Evolutionary conservation across 2,329 filamentous ascomycete genomes (phyloP).

Genomic region (Alternaria sp.): DNA sequence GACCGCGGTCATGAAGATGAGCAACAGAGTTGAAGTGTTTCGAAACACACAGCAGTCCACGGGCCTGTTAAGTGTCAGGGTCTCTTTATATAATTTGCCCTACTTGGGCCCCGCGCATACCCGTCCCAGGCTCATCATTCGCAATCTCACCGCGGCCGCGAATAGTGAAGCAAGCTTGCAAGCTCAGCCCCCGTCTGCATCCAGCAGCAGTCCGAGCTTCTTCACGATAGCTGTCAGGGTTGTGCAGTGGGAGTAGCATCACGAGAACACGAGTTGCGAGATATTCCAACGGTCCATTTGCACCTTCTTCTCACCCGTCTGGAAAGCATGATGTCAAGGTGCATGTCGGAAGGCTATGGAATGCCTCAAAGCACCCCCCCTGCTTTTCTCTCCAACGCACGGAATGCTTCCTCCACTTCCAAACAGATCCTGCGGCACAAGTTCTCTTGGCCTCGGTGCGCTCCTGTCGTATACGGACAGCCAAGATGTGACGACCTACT

Average conservation of each 20-base stretch:
- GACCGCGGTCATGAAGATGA: conserved; percentile 13
- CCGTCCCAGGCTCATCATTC: conserved; percentile 21
- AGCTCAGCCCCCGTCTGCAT: conserved; percentile 23
- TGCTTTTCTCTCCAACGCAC: neutral
- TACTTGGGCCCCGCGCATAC: conserved; percentile 19
- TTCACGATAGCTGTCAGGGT: conserved; percentile 9
- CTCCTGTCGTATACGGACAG: conserved; percentile 14
- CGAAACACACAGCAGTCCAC: conserved; percentile 14
- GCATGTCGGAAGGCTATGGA: neutral
- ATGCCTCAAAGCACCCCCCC: conserved; percentile 5
- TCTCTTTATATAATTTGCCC: conserved; percentile 24
- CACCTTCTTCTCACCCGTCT: conserved; percentile 1
- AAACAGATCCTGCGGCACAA: neutral
- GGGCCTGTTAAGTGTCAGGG: conserved; percentile 6
- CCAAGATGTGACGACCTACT: conserved; percentile 1
- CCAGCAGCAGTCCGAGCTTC: conserved; percentile 11
- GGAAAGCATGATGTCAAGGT: conserved; percentile 11
- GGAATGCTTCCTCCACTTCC: conserved; percentile 2
- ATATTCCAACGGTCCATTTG: conserved; percentile 6
- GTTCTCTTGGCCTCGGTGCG: conserved; percentile 5
- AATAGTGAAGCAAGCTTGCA: conserved; percentile 21
- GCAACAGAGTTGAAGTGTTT: conserved; percentile 9
- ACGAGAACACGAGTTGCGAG: conserved; percentile 1
- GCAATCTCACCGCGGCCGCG: conserved; percentile 18
- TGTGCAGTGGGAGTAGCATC: conserved; percentile 8